Percentiles rank a stretch among this genome's conserved stretches.
phyloP scores from a whole-genome alignment of 306 rosid species.

The Sesbania bispinosa region DNA sequence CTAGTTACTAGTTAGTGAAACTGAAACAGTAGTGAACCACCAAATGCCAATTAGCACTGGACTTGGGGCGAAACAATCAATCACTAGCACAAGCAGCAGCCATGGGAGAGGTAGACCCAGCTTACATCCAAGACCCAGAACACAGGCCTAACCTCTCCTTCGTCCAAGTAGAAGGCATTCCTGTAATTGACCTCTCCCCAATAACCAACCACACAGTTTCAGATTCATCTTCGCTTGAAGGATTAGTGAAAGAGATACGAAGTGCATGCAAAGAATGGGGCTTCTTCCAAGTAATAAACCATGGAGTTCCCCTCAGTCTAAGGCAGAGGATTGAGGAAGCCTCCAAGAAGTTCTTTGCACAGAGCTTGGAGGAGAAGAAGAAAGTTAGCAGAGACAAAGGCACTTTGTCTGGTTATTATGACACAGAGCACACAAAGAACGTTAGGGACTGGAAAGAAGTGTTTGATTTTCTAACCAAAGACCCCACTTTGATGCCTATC shows the following conservation, averaged over 20 bases:
- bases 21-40: no score
- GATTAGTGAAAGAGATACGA: neutral
- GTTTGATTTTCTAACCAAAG: slow-evolving; percentile 38
- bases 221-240: neutral
- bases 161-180: slow-evolving; percentile 32
- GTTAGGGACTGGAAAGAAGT: slow-evolving; percentile 76
- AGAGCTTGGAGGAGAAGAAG: slow-evolving; percentile 50
- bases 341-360: slow-evolving; percentile 46
- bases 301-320: slow-evolving; percentile 35
- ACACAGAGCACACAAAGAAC: slow-evolving; percentile 58
- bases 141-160: slow-evolving; percentile 41
- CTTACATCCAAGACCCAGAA: slow-evolving; percentile 48
- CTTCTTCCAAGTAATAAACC: slow-evolving; percentile 43
- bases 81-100: neutral
- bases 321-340: slow-evolving; percentile 24
- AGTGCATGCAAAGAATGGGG: slow-evolving; percentile 36
- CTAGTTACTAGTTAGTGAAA: no score
- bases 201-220: neutral
- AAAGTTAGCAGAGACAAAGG: slow-evolving; percentile 36
- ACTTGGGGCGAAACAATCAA: no score
- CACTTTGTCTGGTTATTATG: slow-evolving; percentile 37
- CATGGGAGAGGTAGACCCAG: slow-evolving; percentile 54
- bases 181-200: slow-evolving; percentile 52
- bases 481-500: slow-evolving; percentile 34
- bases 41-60: no score